These are phyloP conservation scores for Colletotrichum tamarilloi DNA, from an alignment of 2,329 filamentous ascomycete species.

Conservation along the genomic window DNA sequence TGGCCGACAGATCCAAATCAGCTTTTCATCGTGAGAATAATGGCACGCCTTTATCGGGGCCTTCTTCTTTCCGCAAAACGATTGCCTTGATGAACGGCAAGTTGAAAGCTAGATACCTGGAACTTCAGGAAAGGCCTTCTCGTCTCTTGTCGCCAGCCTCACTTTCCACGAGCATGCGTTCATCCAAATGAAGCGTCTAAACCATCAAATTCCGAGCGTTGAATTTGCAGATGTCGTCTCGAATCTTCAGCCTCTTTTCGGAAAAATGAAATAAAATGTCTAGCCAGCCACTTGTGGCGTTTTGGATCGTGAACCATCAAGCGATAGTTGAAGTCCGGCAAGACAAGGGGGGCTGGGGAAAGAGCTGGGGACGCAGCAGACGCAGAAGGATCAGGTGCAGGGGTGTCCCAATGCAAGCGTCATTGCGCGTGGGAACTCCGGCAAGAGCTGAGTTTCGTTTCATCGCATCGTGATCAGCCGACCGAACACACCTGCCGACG, in stretches of 20 bases:
- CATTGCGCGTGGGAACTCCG: conserved; percentile 30
- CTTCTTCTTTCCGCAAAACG: too few relatives aligned
- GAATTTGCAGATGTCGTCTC: background rate
- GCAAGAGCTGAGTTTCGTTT: conserved; percentile 32
- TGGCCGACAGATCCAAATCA: too few relatives aligned
- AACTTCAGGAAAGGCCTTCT: background rate
- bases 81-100: background rate
- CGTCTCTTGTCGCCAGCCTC: background rate
- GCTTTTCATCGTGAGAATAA: too few relatives aligned
- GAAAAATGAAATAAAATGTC: too few relatives aligned
- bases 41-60: too few relatives aligned
- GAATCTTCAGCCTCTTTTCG: background rate
- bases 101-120: too few relatives aligned
- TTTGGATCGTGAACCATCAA: conserved; percentile 12
- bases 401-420: conserved; percentile 33
- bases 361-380: background rate
- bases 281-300: conserved; percentile 30
- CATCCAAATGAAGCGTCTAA: background rate
- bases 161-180: background rate
- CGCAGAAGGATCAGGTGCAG: background rate
- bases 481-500: conserved; percentile 20
- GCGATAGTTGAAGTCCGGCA: background rate
- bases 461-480: conserved; percentile 32
- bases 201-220: background rate
- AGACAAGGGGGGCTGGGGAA: conserved; percentile 11